Evolutionary conservation across 2,329 filamentous ascomycete genomes (phyloP).

Genomic region (Bertia moriformis): DNA sequence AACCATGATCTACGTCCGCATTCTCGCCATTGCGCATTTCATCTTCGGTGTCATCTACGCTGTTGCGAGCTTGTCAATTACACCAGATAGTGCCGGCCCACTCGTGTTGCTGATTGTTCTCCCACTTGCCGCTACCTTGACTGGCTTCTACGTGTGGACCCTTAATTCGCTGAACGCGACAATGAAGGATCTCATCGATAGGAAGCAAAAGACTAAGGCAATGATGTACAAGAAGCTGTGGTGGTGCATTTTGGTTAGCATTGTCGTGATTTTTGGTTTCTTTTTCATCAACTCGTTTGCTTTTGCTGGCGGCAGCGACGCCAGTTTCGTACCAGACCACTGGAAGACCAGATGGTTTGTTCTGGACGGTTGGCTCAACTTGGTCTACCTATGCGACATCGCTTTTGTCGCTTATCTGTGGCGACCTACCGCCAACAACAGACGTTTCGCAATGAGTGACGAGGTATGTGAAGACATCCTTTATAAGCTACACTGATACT

Average conservation of each 20-base stretch:
- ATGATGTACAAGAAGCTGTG: slow-evolving; percentile 96
- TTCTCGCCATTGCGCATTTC: slow-evolving; percentile 83
- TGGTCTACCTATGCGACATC: slow-evolving; percentile 90
- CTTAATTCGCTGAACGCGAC: slow-evolving; percentile 87
- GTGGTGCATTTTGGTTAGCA: slow-evolving; percentile 89
- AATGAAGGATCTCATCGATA: slow-evolving; percentile 87
- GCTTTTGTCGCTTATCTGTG: slow-evolving; percentile 88
- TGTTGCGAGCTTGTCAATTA: slow-evolving; percentile 74
- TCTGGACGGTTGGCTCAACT: slow-evolving; percentile 88
- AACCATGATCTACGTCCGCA: slow-evolving; percentile 87
- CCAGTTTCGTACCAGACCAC: slow-evolving; percentile 86
- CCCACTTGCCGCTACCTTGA: slow-evolving; percentile 78
- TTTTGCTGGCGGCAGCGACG: slow-evolving; percentile 71
- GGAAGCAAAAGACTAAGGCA: slow-evolving; percentile 86
- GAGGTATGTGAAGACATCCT: slow-evolving; percentile 65
- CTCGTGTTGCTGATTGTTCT: slow-evolving; percentile 86
- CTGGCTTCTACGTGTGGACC: slow-evolving; percentile 97
- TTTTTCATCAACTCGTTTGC: slow-evolving; percentile 98
- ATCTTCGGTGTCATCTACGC: slow-evolving; percentile 89
- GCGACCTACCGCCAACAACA: slow-evolving; percentile 91
- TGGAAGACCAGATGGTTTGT: slow-evolving; percentile 98
- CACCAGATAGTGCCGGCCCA: slow-evolving; percentile 73
- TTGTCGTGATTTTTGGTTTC: slow-evolving; percentile 91
- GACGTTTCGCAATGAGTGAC: slow-evolving; percentile 95
- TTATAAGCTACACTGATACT: too few species aligned